A percentile compares a stretch with the other conserved stretches of the same genome.
Evolutionary conservation across 2,329 filamentous ascomycete species (phyloP).

Genomic region (Lachnellula subtilissima): DNA sequence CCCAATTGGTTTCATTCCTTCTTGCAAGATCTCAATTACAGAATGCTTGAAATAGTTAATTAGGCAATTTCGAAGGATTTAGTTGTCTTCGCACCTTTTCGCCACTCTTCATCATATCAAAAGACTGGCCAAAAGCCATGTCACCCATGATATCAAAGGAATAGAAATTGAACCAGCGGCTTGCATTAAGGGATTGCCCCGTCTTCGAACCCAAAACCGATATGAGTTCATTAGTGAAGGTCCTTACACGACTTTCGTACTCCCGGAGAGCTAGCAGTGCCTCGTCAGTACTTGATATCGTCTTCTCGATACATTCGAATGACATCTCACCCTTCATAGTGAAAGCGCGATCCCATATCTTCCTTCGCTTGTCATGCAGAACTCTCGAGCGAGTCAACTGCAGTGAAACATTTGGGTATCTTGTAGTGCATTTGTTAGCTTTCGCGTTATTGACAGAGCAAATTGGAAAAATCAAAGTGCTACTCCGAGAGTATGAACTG

Average conservation of each 20-base stretch:
- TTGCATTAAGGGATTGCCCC: slow-evolving; percentile 19
- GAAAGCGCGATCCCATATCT: slow-evolving; percentile 23
- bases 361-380: slow-evolving; percentile 21
- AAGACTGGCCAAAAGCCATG: slow-evolving; percentile 24
- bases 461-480: too few species aligned
- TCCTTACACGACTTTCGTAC: slow-evolving; percentile 21
- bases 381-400: slow-evolving; percentile 16
- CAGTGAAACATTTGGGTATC: slow-evolving; percentile 10
- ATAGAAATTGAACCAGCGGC: slow-evolving; percentile 22
- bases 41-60: background rate
- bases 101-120: slow-evolving; percentile 20
- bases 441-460: too few species aligned
- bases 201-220: slow-evolving; percentile 7
- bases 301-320: background rate
- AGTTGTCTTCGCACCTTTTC: background rate
- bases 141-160: slow-evolving; percentile 29
- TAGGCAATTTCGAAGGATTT: too few species aligned
- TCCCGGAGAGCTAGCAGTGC: slow-evolving; percentile 16
- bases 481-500: too few species aligned
- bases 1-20: slow-evolving; percentile 11
- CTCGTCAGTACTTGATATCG: background rate
- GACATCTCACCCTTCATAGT: slow-evolving; percentile 17
- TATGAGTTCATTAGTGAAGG: slow-evolving; percentile 16
- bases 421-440: background rate
- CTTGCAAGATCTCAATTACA: slow-evolving; percentile 12